Evolutionary conservation across 495 filamentous ascomycete genomes (phyloP), one percentile per base, ranked within the genome.

Genomic region (Bombardia bombarda): DNA sequence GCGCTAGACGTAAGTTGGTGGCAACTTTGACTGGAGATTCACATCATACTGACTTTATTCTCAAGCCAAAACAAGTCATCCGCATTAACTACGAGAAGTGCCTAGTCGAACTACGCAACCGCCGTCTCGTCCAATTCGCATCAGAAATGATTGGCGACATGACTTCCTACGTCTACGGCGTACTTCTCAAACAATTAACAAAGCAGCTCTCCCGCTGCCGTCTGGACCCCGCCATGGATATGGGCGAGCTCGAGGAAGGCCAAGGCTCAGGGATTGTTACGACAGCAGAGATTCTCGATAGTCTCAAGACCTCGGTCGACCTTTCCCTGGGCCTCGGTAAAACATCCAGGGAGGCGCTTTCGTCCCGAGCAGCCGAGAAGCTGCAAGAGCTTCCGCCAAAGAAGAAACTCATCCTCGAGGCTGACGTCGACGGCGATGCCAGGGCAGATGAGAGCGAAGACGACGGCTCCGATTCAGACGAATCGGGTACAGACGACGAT

Each of bases 81-180:
- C 80, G 85, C 22, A 70, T 96, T 19, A 95, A 95, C 59, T 83
- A 87, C 56, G 83, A 86, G 26, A 95, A 90, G 55, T 82, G 87
- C 33, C 71, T 79, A 4, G 85, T 97, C 12, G 72, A 84, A 14
- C 73, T 93, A 42, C 86, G 92, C 40, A 95, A 83, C 49, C 71
- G 76, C 38, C 79, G 79, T 18, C 81, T 98, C 23, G 76, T 83
- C 30, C 66, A 71, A 3, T 64, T 80, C 18, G 82, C 72, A 3
- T 67, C 68, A 50, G 76, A 72, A 49, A 74, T 65, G 52, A 71
- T 78, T 46, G 82, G 81, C 38, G 69, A 70, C 46, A 77, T 62
- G 0, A 89, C 90, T 0, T 74, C 78, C 3, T 71, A 80, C 36
- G 77, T 96, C 16, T 98, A 95, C 49, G 75, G 73, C 19, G 73